Conservation (phyloP, 176 grass and related monocot genomes). For the Oryza glaberrima region DNA sequence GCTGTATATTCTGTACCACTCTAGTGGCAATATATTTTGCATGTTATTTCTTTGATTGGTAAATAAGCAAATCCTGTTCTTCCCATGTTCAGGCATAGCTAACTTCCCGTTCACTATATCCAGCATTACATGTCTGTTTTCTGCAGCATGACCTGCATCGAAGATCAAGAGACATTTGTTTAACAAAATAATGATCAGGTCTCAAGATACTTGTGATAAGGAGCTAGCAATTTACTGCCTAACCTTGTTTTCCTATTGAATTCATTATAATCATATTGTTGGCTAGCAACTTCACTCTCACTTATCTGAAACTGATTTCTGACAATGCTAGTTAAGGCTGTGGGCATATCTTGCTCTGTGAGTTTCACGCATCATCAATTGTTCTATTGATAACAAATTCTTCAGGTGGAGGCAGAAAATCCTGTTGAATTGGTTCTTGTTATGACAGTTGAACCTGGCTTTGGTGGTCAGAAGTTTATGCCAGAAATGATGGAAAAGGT, state of each 20-base stretch:
- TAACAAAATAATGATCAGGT: background rate
- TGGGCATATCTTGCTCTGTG: background rate
- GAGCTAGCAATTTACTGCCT: background rate
- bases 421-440: constrained; percentile 93
- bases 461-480: constrained; percentile 99
- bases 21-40: background rate
- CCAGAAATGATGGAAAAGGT: constrained; percentile 99
- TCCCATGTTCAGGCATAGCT: background rate
- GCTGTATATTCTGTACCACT: background rate
- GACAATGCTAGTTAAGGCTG: background rate
- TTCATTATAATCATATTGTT: background rate
- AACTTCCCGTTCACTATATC: background rate
- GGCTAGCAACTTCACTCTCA: background rate
- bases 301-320: background rate
- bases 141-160: background rate
- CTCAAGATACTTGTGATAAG: background rate
- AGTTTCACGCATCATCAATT: background rate
- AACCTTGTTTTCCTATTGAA: constrained; percentile 14
- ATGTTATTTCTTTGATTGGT: background rate
- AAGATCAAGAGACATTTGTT: background rate
- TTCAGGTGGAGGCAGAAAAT: constrained; percentile 88
- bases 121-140: background rate
- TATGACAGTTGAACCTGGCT: constrained; percentile 98
- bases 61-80: background rate
- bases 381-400: background rate